phyloP scores from a whole-genome alignment of 306 rosid species.

The Chamaecrista fasciculata region DNA sequence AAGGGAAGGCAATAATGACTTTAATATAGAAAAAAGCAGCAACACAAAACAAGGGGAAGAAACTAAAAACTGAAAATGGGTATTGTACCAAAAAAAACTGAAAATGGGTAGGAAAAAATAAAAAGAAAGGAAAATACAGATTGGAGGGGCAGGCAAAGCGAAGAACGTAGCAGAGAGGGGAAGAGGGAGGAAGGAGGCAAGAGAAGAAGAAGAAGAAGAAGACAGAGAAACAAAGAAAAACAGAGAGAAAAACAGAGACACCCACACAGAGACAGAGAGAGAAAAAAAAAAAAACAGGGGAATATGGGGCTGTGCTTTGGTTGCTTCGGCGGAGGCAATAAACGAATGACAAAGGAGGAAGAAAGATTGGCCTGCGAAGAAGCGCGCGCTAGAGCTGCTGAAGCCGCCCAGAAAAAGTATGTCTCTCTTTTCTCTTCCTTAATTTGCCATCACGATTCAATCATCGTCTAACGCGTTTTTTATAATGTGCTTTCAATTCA shows the following conservation, averaged over 20 bases:
- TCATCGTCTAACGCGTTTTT: background rate
- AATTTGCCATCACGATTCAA: background rate
- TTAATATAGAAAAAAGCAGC: background rate
- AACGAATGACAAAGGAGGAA: constrained; percentile 59
- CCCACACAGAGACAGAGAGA: background rate
- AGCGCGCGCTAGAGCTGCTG: constrained; percentile 80
- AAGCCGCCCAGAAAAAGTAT: constrained; percentile 88
- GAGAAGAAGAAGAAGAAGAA: too few relatives aligned
- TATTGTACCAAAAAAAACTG: too few relatives aligned
- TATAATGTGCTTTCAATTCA: background rate
- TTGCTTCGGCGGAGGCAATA: constrained; percentile 64
- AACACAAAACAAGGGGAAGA: constrained; percentile 6
- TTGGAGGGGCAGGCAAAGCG: constrained; percentile 12
- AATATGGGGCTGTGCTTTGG: constrained; percentile 68
- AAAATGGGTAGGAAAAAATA: background rate
- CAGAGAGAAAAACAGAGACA: too few relatives aligned
- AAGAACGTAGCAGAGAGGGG: background rate
- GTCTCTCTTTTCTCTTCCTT: background rate
- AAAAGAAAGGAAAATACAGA: background rate
- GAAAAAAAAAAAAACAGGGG: background rate
- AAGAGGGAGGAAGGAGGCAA: background rate
- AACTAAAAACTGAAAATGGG: background rate
- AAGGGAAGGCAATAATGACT: background rate
- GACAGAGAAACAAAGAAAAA: too few relatives aligned
- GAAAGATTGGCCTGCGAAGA: constrained; percentile 78